A percentile compares a stretch with the other conserved stretches of the same genome.
Evolutionary conservation across 2,329 filamentous ascomycete genomes (phyloP).

Genomic region (Rutstroemia sp.): DNA sequence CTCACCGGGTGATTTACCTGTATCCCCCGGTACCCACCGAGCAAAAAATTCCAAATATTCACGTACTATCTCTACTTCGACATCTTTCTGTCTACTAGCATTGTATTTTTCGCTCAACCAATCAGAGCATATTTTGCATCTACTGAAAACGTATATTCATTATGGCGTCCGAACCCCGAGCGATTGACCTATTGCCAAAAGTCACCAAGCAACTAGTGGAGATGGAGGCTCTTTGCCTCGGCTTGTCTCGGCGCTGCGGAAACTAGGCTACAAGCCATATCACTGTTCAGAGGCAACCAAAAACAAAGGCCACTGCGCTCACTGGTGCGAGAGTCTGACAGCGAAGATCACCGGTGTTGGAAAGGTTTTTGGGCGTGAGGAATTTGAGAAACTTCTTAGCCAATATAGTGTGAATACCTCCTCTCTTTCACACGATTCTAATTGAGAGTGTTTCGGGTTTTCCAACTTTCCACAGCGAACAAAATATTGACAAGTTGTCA

Average conservation of each 20-base stretch:
- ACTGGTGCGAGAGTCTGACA: not conserved
- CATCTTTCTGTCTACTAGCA: too few species aligned
- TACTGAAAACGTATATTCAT: too few species aligned
- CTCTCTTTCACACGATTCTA: too few species aligned
- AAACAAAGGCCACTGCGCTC: not conserved
- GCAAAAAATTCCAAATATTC: too few species aligned
- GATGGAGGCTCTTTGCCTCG: not conserved
- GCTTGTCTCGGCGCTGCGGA: not conserved
- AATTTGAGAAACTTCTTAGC: not conserved
- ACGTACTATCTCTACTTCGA: too few species aligned
- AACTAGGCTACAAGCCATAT: not conserved
- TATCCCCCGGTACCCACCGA: too few species aligned
- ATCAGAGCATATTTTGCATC: too few species aligned
- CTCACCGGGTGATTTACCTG: too few species aligned
- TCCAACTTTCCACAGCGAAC: not conserved
- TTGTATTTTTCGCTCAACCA: too few species aligned
- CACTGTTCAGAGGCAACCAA: not conserved
- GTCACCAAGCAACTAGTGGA: not conserved
- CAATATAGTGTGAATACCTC: not conserved
- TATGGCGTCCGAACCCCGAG: too few species aligned
- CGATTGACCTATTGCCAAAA: not conserved
- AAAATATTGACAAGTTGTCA: not conserved
- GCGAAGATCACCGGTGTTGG: not conserved
- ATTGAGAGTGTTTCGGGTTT: not conserved
- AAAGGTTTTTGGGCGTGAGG: not conserved